Evolutionary conservation across 768 basidiomycete species (phyloP).

Genomic region (Mycena floridula): DNA sequence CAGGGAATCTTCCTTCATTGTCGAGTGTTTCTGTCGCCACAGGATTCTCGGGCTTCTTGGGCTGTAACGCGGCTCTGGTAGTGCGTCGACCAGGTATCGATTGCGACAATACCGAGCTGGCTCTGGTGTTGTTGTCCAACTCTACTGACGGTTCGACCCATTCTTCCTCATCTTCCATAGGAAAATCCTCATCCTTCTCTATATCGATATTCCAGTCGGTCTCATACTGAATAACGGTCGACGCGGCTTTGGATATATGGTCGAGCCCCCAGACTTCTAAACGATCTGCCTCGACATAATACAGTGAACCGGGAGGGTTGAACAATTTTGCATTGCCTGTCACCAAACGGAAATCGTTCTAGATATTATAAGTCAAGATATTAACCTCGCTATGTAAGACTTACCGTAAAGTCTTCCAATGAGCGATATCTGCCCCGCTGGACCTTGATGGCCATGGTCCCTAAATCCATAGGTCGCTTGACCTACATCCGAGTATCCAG

Average conservation of each 20-base stretch:
- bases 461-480: conserved; percentile 88
- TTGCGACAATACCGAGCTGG: not conserved
- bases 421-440: conserved; percentile 71
- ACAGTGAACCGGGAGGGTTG: conserved; percentile 71
- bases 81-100: conserved; percentile 21
- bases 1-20: conserved; percentile 65
- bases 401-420: conserved; percentile 72
- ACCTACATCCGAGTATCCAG: conserved; percentile 65
- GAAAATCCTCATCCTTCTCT: conserved; percentile 50
- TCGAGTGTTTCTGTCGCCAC: conserved; percentile 48
- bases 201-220: conserved; percentile 82
- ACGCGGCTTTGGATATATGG: conserved; percentile 63
- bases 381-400: conserved; percentile 25
- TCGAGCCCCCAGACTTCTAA: conserved; percentile 69
- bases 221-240: conserved; percentile 76
- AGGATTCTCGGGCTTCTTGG: conserved; percentile 36
- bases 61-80: conserved; percentile 43
- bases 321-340: conserved; percentile 70
- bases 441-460: conserved; percentile 79
- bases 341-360: conserved; percentile 71
- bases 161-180: conserved; percentile 35
- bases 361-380: conserved; percentile 3
- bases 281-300: conserved; percentile 66
- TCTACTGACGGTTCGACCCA: conserved; percentile 15
- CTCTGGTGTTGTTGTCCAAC: too few species aligned